phyloP scores from a whole-genome alignment of 148 eudicot genomes.

The Vaccinium vitisidaea region DNA sequence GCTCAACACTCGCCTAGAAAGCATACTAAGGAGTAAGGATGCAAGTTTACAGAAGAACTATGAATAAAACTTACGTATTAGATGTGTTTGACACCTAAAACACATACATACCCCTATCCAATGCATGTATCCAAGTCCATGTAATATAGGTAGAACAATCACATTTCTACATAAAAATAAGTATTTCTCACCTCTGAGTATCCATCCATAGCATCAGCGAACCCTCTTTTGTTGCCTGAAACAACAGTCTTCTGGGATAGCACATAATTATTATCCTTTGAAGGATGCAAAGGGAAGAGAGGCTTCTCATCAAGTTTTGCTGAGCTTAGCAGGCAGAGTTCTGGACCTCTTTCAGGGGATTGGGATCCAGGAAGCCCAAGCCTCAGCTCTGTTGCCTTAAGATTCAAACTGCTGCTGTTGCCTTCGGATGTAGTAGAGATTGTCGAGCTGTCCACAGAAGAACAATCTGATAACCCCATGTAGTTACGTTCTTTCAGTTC shows the following conservation, averaged over 20 bases:
- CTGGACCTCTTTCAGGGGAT: conserved; percentile 44
- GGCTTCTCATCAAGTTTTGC: conserved; percentile 42
- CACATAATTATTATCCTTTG: conserved; percentile 31
- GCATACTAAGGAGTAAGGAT: not conserved
- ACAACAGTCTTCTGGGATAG: conserved; percentile 29
- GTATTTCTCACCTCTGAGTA: conserved; percentile 33
- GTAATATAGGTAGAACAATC: not conserved
- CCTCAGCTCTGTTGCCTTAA: conserved; percentile 66
- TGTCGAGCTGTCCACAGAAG: conserved; percentile 51
- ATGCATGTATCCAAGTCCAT: not conserved
- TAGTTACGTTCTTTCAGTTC: conserved; percentile 42
- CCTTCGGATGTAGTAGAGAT: conserved; percentile 33
- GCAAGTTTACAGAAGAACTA: not conserved
- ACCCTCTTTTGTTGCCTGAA: conserved; percentile 63
- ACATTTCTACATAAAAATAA: conserved; percentile 4
- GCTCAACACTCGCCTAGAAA: not conserved
- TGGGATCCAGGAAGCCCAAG: conserved; percentile 64
- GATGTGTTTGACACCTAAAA: not conserved
- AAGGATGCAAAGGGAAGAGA: conserved; percentile 44
- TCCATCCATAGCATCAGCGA: conserved; percentile 43
- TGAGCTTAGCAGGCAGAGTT: conserved; percentile 24
- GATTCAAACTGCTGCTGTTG: conserved; percentile 32
- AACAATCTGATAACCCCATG: conserved; percentile 54
- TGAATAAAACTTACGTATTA: not conserved
- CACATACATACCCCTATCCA: not conserved